Base-by-base conservation (phyloP, 164 flowering plant species). In the Sextonia rubra region DNA sequence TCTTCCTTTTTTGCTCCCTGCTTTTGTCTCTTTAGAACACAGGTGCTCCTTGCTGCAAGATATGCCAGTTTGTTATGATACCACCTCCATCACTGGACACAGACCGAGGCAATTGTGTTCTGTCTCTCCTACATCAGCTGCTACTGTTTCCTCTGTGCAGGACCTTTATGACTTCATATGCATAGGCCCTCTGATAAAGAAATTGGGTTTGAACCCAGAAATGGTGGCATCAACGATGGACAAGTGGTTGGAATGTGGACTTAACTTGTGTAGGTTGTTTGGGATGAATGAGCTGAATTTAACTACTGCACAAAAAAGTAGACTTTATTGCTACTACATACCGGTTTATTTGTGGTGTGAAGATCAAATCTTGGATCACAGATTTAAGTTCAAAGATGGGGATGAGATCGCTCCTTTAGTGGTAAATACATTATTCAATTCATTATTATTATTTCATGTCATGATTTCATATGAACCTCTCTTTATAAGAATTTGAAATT, bases 261-360 rank as follows among this genome's bases (percentile, higher is more conserved):
- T 71, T 15, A 67, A 83, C 62, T 74, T 93, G 22, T 87, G 92
- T 70, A 85, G 91, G 75, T 71, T 95, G 75, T 90, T 95, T 77
- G 76, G 84, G 70, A 76, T 93, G 69, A 90, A 90, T 73, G 93
- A 95, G 70, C 70, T 90, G 48, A 60, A 64, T 25, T 86, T 95
- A 26, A 81, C 85, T 5, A 71, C 71, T 48, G 80, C 97, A 72
- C 91, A 95, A 77, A 95, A 90, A 82, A 84, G 78, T n/a, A 87
- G 98, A 80, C 61, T 95, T 44, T 95, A 81, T 77, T 98, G 93
- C 80, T 95, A 91, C 79, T 95, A 95, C 64, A 77, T 93, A 82
- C 99, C 99, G 1, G 94, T 95, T 58, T 95, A 87, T 71, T 25
- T 93, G 2, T 95, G 99, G 99, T 93, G 99, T 66, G 92, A 95